These are phyloP conservation scores for Suillus placidus DNA, from an alignment of 768 basidiomycete species.

Conservation along the genomic window DNA sequence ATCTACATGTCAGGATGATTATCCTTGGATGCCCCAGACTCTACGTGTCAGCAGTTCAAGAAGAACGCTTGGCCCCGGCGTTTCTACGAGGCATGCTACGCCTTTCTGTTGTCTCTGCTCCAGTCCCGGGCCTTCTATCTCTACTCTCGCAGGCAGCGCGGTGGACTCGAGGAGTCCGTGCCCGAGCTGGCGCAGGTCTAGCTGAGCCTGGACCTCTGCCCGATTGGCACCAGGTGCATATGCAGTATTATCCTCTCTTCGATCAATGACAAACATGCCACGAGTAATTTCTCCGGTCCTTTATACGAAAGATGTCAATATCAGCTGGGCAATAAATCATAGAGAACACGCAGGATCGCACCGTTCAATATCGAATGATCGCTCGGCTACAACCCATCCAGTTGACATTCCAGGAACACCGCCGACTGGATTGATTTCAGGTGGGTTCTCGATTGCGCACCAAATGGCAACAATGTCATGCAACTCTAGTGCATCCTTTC, in stretches of 20 bases:
- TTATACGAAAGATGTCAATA: neutral
- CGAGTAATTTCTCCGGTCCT: conserved; percentile 80
- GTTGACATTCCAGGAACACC: conserved; percentile 32
- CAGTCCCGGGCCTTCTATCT: conserved; percentile 39
- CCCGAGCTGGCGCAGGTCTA: conserved; percentile 40
- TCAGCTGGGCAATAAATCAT: conserved; percentile 8
- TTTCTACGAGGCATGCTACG: conserved; percentile 53
- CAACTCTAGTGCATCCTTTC: conserved; percentile 85
- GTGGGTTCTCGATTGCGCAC: conserved; percentile 79
- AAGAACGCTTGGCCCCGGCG: conserved; percentile 63
- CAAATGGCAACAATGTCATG: conserved; percentile 91
- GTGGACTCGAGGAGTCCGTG: conserved; percentile 50
- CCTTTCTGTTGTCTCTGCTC: conserved; percentile 27
- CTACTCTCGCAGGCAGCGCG: conserved; percentile 57
- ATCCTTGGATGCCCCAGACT: conserved; percentile 49
- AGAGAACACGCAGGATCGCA: conserved; percentile 26
- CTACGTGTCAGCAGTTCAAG: conserved; percentile 51
- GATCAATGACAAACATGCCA: conserved; percentile 87
- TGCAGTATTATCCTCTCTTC: conserved; percentile 64
- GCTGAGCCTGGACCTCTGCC: conserved; percentile 57
- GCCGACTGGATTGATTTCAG: conserved; percentile 35
- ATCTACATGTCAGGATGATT: neutral
- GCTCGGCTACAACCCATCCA: conserved; percentile 59
- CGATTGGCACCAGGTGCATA: conserved; percentile 70
- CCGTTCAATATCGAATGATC: conserved; percentile 75